Evolutionary conservation across 1,284 basidiomycete genomes (phyloP), one percentile per base, ranked within the genome.

Genomic region (Lentinula novae-zelandiae): DNA sequence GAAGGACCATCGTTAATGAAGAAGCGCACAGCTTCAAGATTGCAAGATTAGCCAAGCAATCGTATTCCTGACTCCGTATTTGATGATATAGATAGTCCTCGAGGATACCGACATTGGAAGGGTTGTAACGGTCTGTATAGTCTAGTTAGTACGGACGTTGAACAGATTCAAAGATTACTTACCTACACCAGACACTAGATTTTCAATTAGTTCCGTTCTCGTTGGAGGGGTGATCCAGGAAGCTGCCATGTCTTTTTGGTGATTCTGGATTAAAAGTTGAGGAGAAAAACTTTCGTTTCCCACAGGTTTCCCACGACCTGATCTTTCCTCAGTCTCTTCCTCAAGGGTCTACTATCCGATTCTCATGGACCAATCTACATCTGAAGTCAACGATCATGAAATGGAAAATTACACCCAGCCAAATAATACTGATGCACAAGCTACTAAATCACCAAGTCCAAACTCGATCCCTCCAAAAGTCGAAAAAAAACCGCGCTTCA

Each of bases 51-150:
- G 95, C 94, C 48, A 98, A 84, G 68, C 93, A 90, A 74, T 98
- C 96, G 70, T 97, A 97, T 70, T 95, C 90, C 68, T 90, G 88
- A 68, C 85, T 90, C 68, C 92, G 83, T 67, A 95, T 92, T 76
- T 98, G 95, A 71, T 93, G 87, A 71, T 90, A 92, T 62, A 98
- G 86, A 77, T 98, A 98, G 71, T 97, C 96, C 77, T 97, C 94
- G 62, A 98, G 86, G 65, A 95, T 92, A 48, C 86, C 82, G 63
- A 96, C 86, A 75, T 97, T 98, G 62, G 91, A 90, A 44, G 95
- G 95, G 76, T 98, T 98, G 77, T 98, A 98, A 64, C 95, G 87
- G 81, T 98, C 95, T 95, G 67, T 17, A 60, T 31, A 60, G 53
- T 49, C 46, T 38, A 34, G 52, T 65, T 20, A 44, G 48, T 57